Evolutionary conservation across 108 stramenopile species (phyloP).

Genomic region (Mayamaea pseudoterrestris): DNA sequence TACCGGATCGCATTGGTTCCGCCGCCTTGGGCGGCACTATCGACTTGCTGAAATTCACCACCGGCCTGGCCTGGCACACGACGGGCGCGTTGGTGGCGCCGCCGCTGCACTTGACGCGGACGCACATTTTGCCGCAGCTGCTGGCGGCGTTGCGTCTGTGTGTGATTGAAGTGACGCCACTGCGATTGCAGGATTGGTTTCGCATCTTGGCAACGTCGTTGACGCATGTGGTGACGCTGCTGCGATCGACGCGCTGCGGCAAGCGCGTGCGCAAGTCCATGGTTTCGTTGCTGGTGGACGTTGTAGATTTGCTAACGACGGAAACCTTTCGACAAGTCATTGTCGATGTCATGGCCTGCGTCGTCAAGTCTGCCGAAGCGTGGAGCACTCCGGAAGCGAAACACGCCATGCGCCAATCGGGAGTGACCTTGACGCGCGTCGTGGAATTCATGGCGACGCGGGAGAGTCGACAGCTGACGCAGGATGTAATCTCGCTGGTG

Average conservation of each 20-base stretch:
- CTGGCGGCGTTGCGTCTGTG: slow-evolving; percentile 15
- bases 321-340: slow-evolving; percentile 43
- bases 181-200: slow-evolving; percentile 39
- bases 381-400: slow-evolving; percentile 62
- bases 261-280: slow-evolving; percentile 7
- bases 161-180: slow-evolving; percentile 19
- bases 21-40: slow-evolving; percentile 15
- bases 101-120: slow-evolving; percentile 33
- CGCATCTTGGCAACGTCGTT: slow-evolving; percentile 25
- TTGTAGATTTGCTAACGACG: slow-evolving; percentile 31
- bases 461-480: slow-evolving; percentile 40
- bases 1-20: slow-evolving; percentile 2
- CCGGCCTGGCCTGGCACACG: slow-evolving; percentile 29
- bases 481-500: slow-evolving; percentile 28
- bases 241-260: slow-evolving; percentile 19
- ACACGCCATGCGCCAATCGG: slow-evolving; percentile 37
- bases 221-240: slow-evolving; percentile 25
- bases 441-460: slow-evolving; percentile 48
- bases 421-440: slow-evolving; percentile 38
- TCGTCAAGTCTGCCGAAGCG: slow-evolving; percentile 49
- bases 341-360: slow-evolving; percentile 45
- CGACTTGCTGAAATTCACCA: slow-evolving; percentile 23
- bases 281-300: slow-evolving; percentile 17
- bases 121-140: slow-evolving; percentile 24
- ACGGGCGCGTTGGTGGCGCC: slow-evolving; percentile 34